Evolutionary conservation across 768 basidiomycete species (phyloP).

Genomic region (Phylloporus arenicola): DNA sequence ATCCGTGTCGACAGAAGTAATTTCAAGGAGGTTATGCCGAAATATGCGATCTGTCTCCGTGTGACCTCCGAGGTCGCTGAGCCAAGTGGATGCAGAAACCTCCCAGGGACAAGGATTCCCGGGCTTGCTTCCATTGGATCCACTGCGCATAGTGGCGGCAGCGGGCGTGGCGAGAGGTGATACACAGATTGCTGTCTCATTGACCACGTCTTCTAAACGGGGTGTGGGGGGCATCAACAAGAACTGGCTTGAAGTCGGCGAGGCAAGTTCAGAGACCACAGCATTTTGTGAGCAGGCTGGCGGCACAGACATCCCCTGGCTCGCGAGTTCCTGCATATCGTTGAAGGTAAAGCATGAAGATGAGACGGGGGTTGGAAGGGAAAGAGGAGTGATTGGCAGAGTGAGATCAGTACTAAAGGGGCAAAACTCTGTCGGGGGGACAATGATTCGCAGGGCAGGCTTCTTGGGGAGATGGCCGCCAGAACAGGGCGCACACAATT

Average conservation of each 20-base stretch:
- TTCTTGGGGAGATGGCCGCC: slow-evolving; percentile 11
- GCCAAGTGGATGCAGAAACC: slow-evolving; percentile 25
- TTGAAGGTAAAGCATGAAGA: slow-evolving; percentile 26
- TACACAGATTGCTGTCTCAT: slow-evolving; percentile 8
- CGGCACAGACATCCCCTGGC: slow-evolving; percentile 5
- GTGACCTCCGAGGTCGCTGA: slow-evolving; percentile 28
- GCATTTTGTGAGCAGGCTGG: slow-evolving; percentile 8
- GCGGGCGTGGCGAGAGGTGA: slow-evolving; percentile 10
- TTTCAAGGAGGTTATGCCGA: slow-evolving; percentile 17
- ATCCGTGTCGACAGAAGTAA: slow-evolving; percentile 10
- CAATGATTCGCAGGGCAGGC: slow-evolving; percentile 25
- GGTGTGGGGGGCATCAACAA: slow-evolving; percentile 26
- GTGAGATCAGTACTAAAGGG: slow-evolving; percentile 31
- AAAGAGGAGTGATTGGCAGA: slow-evolving; percentile 24
- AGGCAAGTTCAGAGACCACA: slow-evolving; percentile 13
- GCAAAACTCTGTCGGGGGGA: slow-evolving; percentile 31
- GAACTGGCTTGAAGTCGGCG: slow-evolving; percentile 27
- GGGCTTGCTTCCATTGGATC: slow-evolving; percentile 4
- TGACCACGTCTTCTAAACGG: slow-evolving; percentile 5
- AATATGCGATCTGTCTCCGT: slow-evolving; percentile 31
- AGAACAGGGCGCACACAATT: background rate
- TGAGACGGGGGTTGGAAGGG: slow-evolving; percentile 22
- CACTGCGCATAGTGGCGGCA: slow-evolving; percentile 2
- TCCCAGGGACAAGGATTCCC: slow-evolving; percentile 19
- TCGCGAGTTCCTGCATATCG: slow-evolving; percentile 10